These are phyloP conservation scores for Rhododendron williamsianum DNA, from an alignment of 148 eudicot genomes.

Conservation along the genomic window DNA sequence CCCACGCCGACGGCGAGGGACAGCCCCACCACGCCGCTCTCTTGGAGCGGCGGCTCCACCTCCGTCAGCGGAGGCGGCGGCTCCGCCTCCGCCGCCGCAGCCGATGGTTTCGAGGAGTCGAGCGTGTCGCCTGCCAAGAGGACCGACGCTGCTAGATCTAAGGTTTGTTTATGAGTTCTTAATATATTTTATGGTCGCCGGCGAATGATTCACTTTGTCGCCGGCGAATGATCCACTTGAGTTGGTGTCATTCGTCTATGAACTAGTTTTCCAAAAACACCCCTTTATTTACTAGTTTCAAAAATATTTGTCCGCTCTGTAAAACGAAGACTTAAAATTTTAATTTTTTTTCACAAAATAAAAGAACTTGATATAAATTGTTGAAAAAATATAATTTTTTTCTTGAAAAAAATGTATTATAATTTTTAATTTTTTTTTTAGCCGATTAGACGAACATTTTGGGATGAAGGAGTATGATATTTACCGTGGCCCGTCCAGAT, in stretches of 20 bases:
- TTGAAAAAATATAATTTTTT: too few relatives aligned
- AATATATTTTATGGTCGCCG: neutral
- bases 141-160: constrained; percentile 31
- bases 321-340: too few relatives aligned
- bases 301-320: neutral
- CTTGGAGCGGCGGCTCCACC: constrained; percentile 38
- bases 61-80: constrained; percentile 30
- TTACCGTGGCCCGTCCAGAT: too few relatives aligned
- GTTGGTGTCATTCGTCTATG: constrained; percentile 5
- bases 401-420: too few relatives aligned
- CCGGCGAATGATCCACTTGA: constrained; percentile 7
- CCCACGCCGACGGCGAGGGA: constrained; percentile 16
- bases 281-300: neutral
- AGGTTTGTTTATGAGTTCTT: constrained; percentile 20
- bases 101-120: constrained; percentile 30
- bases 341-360: too few relatives aligned
- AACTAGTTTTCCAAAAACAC: neutral
- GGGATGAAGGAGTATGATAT: too few relatives aligned
- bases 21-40: constrained; percentile 53
- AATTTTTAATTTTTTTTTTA: too few relatives aligned
- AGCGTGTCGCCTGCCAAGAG: constrained; percentile 16
- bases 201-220: constrained; percentile 8
- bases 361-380: too few relatives aligned
- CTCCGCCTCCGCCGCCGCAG: constrained; percentile 6
- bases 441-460: too few relatives aligned